Conservation (phyloP, 2,329 filamentous ascomycete genomes). For the Trichoderma sp. region DNA sequence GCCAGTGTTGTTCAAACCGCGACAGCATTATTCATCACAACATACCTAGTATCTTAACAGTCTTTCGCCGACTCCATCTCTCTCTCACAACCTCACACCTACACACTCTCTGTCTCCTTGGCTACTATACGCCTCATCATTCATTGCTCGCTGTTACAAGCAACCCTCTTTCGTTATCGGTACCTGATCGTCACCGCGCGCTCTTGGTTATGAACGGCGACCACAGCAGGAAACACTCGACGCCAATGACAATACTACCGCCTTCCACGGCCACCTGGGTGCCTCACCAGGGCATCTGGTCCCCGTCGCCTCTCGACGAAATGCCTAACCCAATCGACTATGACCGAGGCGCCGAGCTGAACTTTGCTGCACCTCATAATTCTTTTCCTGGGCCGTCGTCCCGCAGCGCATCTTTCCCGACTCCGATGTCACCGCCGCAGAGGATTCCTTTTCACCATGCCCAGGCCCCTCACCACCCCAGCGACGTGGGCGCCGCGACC, state of each 20-base stretch:
- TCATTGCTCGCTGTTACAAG: neutral
- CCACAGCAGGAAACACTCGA: constrained; percentile 21
- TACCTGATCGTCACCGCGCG: neutral
- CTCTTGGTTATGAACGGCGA: constrained; percentile 21
- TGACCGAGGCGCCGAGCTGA: neutral
- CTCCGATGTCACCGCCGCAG: constrained; percentile 21
- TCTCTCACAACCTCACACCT: neutral
- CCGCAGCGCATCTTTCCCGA: neutral
- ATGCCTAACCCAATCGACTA: neutral
- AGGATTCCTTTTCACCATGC: constrained; percentile 25
- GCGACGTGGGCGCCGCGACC: neutral
- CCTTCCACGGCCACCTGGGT: neutral
- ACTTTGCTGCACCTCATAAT: neutral
- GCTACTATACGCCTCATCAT: neutral
- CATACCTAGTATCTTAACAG: neutral
- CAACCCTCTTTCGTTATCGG: neutral
- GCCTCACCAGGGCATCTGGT: neutral
- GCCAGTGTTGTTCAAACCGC: neutral
- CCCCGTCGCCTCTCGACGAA: neutral
- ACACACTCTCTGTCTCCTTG: neutral
- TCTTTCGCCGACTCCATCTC: neutral
- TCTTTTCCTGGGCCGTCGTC: neutral
- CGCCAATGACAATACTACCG: constrained; percentile 18
- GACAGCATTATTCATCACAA: neutral
- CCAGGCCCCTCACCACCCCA: constrained; percentile 28